These are phyloP conservation scores for Picochlorum sp. DNA, from an alignment of 139 green algal genomes.

Conservation along the genomic window DNA sequence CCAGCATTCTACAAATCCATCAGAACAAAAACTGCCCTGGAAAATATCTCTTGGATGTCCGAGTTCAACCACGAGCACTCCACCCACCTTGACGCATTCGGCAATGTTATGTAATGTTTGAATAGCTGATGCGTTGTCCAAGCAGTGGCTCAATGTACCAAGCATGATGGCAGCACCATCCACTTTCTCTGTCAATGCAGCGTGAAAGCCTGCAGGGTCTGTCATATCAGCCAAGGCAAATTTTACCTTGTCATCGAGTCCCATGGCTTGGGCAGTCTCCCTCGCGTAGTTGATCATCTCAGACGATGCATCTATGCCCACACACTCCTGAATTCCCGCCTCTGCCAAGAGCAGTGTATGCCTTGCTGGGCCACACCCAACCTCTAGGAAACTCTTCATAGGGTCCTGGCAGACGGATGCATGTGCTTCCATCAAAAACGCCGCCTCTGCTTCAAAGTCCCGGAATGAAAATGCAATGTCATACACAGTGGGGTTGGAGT, in stretches of 20 bases:
- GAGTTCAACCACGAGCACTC: slow-evolving; percentile 29
- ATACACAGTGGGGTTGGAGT: slow-evolving; percentile 16
- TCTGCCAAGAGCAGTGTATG: slow-evolving; percentile 11
- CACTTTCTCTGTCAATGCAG: not conserved
- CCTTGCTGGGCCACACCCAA: slow-evolving; percentile 23
- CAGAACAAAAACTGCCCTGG: slow-evolving; percentile 13
- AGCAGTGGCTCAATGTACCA: slow-evolving; percentile 25
- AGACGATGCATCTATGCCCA: slow-evolving; percentile 13
- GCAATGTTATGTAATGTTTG: slow-evolving; percentile 19
- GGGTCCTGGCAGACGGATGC: not conserved
- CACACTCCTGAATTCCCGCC: not conserved
- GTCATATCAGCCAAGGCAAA: slow-evolving; percentile 27
- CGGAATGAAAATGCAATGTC: slow-evolving; percentile 29
- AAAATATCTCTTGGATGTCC: slow-evolving; percentile 22
- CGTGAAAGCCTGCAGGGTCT: not conserved
- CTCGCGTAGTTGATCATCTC: slow-evolving; percentile 21
- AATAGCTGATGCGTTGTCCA: slow-evolving; percentile 24
- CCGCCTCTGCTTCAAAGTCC: slow-evolving; percentile 22
- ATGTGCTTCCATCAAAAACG: slow-evolving; percentile 18
- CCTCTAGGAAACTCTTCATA: slow-evolving; percentile 17
- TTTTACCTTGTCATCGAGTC: slow-evolving; percentile 9
- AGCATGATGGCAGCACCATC: slow-evolving; percentile 24
- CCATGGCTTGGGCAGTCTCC: slow-evolving; percentile 3
- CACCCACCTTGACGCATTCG: slow-evolving; percentile 12
- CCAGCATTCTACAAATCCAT: slow-evolving; percentile 25